Evolutionary conservation across 139 green algal genomes (phyloP), one percentile per base, ranked within the genome.

Genomic region (Closterium sp.): DNA sequence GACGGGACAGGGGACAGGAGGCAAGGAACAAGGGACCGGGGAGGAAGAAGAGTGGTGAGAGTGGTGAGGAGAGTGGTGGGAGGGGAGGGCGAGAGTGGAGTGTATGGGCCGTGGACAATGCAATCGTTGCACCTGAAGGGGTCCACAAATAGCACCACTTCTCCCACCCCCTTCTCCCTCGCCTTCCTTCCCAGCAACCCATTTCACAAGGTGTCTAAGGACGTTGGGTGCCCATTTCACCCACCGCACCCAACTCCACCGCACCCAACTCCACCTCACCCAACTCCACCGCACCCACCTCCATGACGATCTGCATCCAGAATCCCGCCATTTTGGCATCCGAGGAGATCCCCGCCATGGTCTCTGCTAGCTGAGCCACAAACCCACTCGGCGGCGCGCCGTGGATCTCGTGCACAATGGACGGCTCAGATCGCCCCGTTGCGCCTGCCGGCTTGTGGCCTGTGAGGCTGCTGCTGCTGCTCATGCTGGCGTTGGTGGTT

Each of bases 251-350:
- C 31, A 42, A 11, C 86, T 89, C 86, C n/a, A 45, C 4, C 38
- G 4, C n/a, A 89, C 28, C 24, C 86, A 42, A 4, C n/a, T n/a
- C 24, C 86, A 89, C n/a, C 86, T 5, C n/a, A 28, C 28, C 7
- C 31, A 42, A 11, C 86, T 89, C 86, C n/a, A 45, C 4, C 38
- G 4, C 38, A 45, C 85, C 31, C 42, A 93, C 92, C 92, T 93
- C 50, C 27, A 38, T 85, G 9, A 95, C 85, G 24, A 92, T 89
- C 70, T 89, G 85, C 19, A 87, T 28, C 93, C 93, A 95, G 24
- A 95, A 93, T n/a, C 29, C 31, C 2, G 93, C 92, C 93, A 95
- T 95, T 73, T 94, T 62, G 19, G 70, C n/a, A 70, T 94, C 92
- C 3, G 22, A 93, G 0, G 28, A 89, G 79, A 95, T 95, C 73